These are phyloP conservation scores for Iris pallida DNA, from an alignment of 116 monocot genomes.

Conservation along the genomic window DNA sequence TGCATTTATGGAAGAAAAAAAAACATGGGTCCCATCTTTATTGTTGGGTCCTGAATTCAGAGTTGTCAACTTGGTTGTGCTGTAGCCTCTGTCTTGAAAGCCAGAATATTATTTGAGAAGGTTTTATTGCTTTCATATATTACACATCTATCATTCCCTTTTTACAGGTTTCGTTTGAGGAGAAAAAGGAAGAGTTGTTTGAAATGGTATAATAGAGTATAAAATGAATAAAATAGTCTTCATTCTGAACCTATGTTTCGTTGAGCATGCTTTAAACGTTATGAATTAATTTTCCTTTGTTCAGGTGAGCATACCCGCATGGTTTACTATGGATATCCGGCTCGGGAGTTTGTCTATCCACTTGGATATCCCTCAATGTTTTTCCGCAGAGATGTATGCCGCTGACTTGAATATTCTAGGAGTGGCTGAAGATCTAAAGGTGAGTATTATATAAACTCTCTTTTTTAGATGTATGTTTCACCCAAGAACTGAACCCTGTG, in stretches of 20 bases:
- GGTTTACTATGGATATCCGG: slow-evolving; percentile 90
- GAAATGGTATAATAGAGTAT: slow-evolving; percentile 60
- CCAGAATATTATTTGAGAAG: too few species aligned
- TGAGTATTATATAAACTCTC: slow-evolving; percentile 1
- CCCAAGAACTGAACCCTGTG: too few species aligned
- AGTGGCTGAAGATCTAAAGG: slow-evolving; percentile 70
- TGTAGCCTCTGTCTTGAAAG: too few species aligned
- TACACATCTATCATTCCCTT: not conserved
- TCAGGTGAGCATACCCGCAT: slow-evolving; percentile 85
- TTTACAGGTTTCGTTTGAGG: slow-evolving; percentile 88
- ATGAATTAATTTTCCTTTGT: slow-evolving; percentile 5
- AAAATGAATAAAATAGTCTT: not conserved
- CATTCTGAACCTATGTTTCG: too few species aligned
- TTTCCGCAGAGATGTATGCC: slow-evolving; percentile 92
- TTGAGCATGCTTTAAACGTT: not conserved
- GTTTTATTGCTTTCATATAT: too few species aligned
- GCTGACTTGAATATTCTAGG: slow-evolving; percentile 59
- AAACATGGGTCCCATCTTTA: too few species aligned
- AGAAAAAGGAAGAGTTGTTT: slow-evolving; percentile 90
- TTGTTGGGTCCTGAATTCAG: too few species aligned
- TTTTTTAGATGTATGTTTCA: not conserved
- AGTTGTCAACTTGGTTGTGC: too few species aligned
- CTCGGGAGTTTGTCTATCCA: slow-evolving; percentile 86
- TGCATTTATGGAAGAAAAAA: too few species aligned
- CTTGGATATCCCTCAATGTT: slow-evolving; percentile 89